phyloP scores from a whole-genome alignment of 352 stramenopile genomes.

The Elongisporangium undulatum region DNA sequence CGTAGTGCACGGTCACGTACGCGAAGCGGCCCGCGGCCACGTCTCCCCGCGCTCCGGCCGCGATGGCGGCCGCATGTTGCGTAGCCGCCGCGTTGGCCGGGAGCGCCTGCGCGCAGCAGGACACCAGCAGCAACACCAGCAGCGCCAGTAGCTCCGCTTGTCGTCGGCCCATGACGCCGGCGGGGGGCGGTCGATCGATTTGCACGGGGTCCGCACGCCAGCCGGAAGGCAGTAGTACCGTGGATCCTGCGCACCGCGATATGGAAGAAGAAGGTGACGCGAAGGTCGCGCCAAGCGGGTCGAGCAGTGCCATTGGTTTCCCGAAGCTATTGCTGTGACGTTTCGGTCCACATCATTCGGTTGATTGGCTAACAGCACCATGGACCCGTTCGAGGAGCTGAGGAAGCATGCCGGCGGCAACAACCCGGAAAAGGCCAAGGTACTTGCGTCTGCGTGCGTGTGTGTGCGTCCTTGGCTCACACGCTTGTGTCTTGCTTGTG shows the following conservation, averaged over 20 bases:
- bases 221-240: background rate
- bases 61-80: constrained; percentile 5
- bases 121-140: constrained; percentile 17
- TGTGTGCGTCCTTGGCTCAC: background rate
- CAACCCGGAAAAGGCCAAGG: constrained; percentile 78
- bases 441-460: background rate
- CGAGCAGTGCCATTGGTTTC: constrained; percentile 27
- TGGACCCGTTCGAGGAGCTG: constrained; percentile 80
- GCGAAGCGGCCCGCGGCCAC: constrained; percentile 56
- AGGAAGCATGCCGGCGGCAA: constrained; percentile 69
- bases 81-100: constrained; percentile 4
- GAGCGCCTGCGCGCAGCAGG: constrained; percentile 1
- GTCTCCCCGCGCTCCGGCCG: constrained; percentile 10
- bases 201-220: background rate
- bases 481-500: background rate
- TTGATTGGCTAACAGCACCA: constrained; percentile 9
- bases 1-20: constrained; percentile 86
- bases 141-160: constrained; percentile 14
- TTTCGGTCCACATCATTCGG: background rate
- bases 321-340: constrained; percentile 8
- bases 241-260: background rate
- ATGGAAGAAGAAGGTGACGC: constrained; percentile 11
- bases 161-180: constrained; percentile 12
- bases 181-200: constrained; percentile 1
- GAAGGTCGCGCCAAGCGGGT: constrained; percentile 35